A percentile compares a stretch with the other conserved stretches of the same genome.
Evolutionary conservation across 768 basidiomycete genomes (phyloP).

Genomic region (Tricholoma hemisulphureum): DNA sequence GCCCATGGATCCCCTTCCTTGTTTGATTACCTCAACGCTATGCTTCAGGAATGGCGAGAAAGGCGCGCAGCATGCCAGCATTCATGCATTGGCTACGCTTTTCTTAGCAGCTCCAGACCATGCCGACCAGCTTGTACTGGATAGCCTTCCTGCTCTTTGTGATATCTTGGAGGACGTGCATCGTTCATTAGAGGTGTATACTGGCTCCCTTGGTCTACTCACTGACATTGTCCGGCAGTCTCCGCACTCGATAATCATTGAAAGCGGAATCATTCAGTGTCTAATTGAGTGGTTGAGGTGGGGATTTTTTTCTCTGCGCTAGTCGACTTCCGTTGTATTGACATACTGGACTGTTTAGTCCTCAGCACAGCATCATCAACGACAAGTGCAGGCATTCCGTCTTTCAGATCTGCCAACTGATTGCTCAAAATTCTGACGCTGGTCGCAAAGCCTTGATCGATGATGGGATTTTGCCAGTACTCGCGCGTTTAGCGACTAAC

Average conservation of each 20-base stretch:
- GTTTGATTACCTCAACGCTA: neutral
- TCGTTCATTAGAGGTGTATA: slow-evolving; percentile 12
- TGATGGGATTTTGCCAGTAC: slow-evolving; percentile 9
- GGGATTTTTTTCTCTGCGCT: neutral
- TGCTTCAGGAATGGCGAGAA: slow-evolving; percentile 13
- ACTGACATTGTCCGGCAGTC: slow-evolving; percentile 7
- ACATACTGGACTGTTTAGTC: slow-evolving; percentile 6
- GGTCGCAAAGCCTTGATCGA: slow-evolving; percentile 19
- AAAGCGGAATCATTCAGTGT: slow-evolving; percentile 12
- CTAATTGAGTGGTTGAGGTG: slow-evolving; percentile 18
- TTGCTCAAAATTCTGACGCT: slow-evolving; percentile 17
- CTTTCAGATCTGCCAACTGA: slow-evolving; percentile 12
- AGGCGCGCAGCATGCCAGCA: slow-evolving; percentile 12
- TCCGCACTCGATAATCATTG: slow-evolving; percentile 11
- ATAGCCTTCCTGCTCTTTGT: slow-evolving; percentile 15
- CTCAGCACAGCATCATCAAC: slow-evolving; percentile 12
- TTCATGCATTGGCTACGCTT: slow-evolving; percentile 13
- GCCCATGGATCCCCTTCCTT: neutral
- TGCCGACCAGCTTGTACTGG: slow-evolving; percentile 12
- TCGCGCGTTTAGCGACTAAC: slow-evolving; percentile 7
- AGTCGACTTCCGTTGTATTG: neutral
- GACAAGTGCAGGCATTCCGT: slow-evolving; percentile 5
- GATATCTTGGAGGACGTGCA: slow-evolving; percentile 15
- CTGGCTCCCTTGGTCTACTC: slow-evolving; percentile 9
- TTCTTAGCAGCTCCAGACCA: slow-evolving; percentile 17